phyloP scores from a whole-genome alignment of 2,329 filamentous ascomycete genomes.

The Curvularia lunata region DNA sequence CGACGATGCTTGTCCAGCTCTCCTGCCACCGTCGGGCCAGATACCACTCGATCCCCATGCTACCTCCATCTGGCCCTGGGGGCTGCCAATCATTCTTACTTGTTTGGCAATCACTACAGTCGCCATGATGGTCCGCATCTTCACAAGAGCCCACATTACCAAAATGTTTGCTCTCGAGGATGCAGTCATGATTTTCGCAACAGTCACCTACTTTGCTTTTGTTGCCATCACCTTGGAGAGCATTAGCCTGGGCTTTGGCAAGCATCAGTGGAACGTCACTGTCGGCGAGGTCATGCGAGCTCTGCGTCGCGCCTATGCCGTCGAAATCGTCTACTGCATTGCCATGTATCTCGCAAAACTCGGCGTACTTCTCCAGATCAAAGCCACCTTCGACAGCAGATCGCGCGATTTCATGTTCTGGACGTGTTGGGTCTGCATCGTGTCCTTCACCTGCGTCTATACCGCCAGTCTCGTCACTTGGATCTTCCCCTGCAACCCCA shows the following conservation, averaged over 20 bases:
- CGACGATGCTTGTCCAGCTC: constrained; percentile 14
- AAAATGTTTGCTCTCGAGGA: constrained; percentile 2
- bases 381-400: constrained; percentile 17
- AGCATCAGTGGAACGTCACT: constrained; percentile 22
- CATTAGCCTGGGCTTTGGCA: constrained; percentile 8
- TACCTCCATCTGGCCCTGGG: constrained; percentile 4
- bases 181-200: constrained; percentile 1
- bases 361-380: constrained; percentile 23
- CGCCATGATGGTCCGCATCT: constrained; percentile 8
- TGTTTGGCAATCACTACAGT: neutral
- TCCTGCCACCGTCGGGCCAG: constrained; percentile 16
- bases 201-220: constrained; percentile 9
- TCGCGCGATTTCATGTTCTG: constrained; percentile 18
- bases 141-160: constrained; percentile 3
- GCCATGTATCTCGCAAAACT: constrained; percentile 24
- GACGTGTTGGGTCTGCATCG: constrained; percentile 26
- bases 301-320: constrained; percentile 16
- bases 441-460: constrained; percentile 15
- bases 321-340: constrained; percentile 24
- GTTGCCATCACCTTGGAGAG: constrained; percentile 11
- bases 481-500: constrained; percentile 19
- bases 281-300: constrained; percentile 10
- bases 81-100: neutral
- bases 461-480: constrained; percentile 5
- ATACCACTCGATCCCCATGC: constrained; percentile 17